phyloP scores from a whole-genome alignment of 805 yeast species.

The Saccharomycopsis fermentans region DNA sequence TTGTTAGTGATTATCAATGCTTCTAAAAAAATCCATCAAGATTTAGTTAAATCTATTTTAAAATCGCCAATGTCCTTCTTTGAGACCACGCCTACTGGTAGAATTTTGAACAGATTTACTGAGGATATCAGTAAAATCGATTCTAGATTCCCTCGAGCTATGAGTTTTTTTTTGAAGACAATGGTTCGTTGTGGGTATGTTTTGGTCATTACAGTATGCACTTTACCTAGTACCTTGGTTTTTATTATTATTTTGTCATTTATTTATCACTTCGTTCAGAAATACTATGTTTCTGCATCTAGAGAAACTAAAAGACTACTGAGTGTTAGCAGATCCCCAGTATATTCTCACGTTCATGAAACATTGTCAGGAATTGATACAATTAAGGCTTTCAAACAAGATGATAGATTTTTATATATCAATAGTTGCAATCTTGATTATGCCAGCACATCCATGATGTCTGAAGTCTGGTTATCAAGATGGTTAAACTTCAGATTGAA shows the following conservation, averaged over 20 bases:
- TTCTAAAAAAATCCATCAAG: slow-evolving; percentile 43
- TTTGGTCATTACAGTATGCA: slow-evolving; percentile 39
- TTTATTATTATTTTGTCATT: slow-evolving; percentile 38
- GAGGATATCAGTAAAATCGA: slow-evolving; percentile 53
- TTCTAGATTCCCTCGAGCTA: slow-evolving; percentile 43
- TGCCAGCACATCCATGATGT: slow-evolving; percentile 32
- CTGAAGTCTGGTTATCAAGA: slow-evolving; percentile 34
- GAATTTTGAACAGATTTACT: slow-evolving; percentile 71
- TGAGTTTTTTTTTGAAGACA: slow-evolving; percentile 37
- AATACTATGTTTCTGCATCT: slow-evolving; percentile 55
- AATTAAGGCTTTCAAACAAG: slow-evolving; percentile 67
- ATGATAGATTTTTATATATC: slow-evolving; percentile 46
- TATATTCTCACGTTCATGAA: slow-evolving; percentile 76
- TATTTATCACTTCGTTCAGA: slow-evolving; percentile 61
- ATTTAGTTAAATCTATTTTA: slow-evolving; percentile 46
- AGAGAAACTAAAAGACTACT: slow-evolving; percentile 72
- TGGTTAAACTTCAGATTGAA: slow-evolving; percentile 58
- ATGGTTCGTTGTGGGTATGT: slow-evolving; percentile 39
- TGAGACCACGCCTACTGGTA: slow-evolving; percentile 79
- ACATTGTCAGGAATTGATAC: slow-evolving; percentile 70
- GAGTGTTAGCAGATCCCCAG: slow-evolving; percentile 62
- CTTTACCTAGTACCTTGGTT: slow-evolving; percentile 44
- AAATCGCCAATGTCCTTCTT: slow-evolving; percentile 74
- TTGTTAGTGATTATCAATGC: slow-evolving; percentile 47
- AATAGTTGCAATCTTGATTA: slow-evolving; percentile 42